A percentile compares a stretch with the other conserved stretches of the same genome.
phyloP scores from a whole-genome alignment of 306 rosid species.

The Chamaecrista fasciculata region DNA sequence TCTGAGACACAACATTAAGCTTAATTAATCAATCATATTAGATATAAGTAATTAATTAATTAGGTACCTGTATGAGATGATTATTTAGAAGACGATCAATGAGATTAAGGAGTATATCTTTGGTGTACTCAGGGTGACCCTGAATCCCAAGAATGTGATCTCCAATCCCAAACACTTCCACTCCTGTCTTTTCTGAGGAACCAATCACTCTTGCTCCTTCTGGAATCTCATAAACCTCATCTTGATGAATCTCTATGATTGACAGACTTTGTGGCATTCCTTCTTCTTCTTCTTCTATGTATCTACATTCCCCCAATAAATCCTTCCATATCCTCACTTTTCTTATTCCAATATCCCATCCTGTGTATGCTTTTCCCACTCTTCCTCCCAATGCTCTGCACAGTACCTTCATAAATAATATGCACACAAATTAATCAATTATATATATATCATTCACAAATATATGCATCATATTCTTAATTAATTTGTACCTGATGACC shows the following conservation, averaged over 20 bases:
- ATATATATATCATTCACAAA: too few species aligned
- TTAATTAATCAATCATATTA: not conserved
- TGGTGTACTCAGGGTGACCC: conserved; percentile 71
- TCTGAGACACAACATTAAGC: not conserved
- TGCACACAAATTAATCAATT: not conserved
- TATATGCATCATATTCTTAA: too few species aligned
- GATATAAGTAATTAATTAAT: too few species aligned
- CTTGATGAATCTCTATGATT: conserved; percentile 61
- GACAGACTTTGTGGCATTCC: conserved; percentile 44
- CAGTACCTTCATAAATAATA: conserved; percentile 36
- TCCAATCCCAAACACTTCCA: conserved; percentile 62
- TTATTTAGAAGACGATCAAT: conserved; percentile 51
- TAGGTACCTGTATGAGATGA: conserved; percentile 46
- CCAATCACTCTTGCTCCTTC: conserved; percentile 58
- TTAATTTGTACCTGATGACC: conserved; percentile 60
- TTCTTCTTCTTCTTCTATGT: not conserved
- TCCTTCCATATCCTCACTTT: conserved; percentile 45
- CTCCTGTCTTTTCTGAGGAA: conserved; percentile 60
- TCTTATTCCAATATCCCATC: conserved; percentile 73
- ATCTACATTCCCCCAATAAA: conserved; percentile 3
- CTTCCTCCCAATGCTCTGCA: conserved; percentile 78
- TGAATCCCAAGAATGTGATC: conserved; percentile 65
- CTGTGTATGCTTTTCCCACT: conserved; percentile 50
- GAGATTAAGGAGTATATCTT: conserved; percentile 52
- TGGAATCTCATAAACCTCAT: conserved; percentile 70